Conservation (phyloP, 495 filamentous ascomycete genomes). For the Xylaria longipes region DNA sequence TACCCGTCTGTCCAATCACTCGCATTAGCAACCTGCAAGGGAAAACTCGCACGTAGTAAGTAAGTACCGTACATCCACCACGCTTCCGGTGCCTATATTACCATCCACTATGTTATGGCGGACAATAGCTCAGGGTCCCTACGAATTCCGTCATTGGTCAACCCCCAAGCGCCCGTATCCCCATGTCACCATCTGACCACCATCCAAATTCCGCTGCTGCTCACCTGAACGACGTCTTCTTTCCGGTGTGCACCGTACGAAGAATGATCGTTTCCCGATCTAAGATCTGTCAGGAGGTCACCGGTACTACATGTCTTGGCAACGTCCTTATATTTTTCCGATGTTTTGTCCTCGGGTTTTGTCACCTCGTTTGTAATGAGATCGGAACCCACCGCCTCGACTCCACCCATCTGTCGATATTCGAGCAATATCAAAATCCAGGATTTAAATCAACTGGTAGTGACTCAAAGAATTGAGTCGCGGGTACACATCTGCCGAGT, state of each 20-base stretch:
- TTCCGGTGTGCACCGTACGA: conserved; percentile 7
- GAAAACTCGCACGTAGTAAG: not conserved
- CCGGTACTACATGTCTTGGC: not conserved
- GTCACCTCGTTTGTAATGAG: not conserved
- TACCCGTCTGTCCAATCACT: conserved; percentile 27
- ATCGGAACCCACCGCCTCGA: not conserved
- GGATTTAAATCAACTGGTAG: not conserved
- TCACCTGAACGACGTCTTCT: conserved; percentile 18
- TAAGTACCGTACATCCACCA: conserved; percentile 16
- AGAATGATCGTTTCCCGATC: conserved; percentile 10
- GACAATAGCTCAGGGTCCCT: not conserved
- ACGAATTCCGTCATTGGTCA: conserved; percentile 9
- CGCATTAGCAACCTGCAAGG: conserved; percentile 22
- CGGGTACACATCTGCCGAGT: not conserved
- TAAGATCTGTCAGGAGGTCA: conserved; percentile 24
- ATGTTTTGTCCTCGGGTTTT: conserved; percentile 4
- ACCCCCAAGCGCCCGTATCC: conserved; percentile 12
- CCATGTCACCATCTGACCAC: conserved; percentile 23
- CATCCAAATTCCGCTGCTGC: conserved; percentile 13
- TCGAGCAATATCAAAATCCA: not conserved
- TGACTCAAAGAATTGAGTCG: not conserved
- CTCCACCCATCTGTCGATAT: not conserved
- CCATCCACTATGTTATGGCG: not conserved
- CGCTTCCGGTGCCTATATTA: conserved; percentile 2
- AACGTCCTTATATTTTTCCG: not conserved